phyloP scores from a whole-genome alignment of 2,329 filamentous ascomycete species.

The Clonostachys rosea region DNA sequence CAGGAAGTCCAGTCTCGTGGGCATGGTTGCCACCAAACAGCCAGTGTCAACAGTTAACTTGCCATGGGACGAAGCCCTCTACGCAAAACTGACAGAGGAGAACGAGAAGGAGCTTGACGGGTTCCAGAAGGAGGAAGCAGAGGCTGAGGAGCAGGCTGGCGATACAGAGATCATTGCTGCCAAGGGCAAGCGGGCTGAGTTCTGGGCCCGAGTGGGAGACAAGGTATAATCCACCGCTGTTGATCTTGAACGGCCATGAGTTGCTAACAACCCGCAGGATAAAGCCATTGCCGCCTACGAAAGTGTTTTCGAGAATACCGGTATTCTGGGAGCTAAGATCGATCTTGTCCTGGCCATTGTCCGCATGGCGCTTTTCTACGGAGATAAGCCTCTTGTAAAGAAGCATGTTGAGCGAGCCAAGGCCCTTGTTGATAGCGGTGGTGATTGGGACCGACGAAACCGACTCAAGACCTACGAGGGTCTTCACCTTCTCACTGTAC shows the following conservation, averaged over 20 bases:
- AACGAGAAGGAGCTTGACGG: constrained; percentile 74
- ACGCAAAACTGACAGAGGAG: constrained; percentile 69
- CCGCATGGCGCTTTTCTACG: constrained; percentile 92
- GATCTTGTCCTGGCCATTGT: constrained; percentile 96
- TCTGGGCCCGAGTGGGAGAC: constrained; percentile 92
- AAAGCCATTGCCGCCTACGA: constrained; percentile 92
- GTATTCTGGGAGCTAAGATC: constrained; percentile 93
- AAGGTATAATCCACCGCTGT: constrained; percentile 56
- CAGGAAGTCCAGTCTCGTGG: constrained; percentile 66
- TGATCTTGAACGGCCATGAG: background rate
- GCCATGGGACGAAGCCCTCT: constrained; percentile 87
- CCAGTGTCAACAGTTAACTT: constrained; percentile 62
- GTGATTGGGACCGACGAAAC: constrained; percentile 98
- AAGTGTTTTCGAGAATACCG: constrained; percentile 93
- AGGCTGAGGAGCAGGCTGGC: constrained; percentile 91
- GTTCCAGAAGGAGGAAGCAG: constrained; percentile 83
- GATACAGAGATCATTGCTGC: constrained; percentile 94
- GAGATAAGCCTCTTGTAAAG: constrained; percentile 87
- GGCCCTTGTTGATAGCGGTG: constrained; percentile 86
- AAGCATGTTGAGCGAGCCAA: constrained; percentile 90
- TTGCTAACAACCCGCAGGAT: constrained; percentile 55
- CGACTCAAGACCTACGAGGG: constrained; percentile 98
- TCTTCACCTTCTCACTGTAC: constrained; percentile 85
- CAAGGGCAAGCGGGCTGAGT: constrained; percentile 90
- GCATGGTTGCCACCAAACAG: constrained; percentile 71